Percentiles rank a stretch among this genome's conserved stretches.
These are phyloP conservation scores for Plasmodium sp. DNA, from an alignment of 169 alveolate genomes.

Conservation along the genomic window DNA sequence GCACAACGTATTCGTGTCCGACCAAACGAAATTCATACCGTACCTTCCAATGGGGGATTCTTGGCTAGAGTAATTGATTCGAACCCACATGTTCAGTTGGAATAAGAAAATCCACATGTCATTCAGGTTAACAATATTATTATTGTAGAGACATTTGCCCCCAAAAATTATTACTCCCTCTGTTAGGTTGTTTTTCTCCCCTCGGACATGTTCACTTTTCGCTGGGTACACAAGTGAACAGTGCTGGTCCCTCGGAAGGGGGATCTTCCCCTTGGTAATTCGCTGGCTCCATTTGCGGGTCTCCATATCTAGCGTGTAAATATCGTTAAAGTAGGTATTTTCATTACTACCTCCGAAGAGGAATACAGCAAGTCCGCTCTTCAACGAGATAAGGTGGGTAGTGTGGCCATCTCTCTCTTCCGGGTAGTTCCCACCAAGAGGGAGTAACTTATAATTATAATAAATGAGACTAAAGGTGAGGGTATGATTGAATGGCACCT, in stretches of 20 bases:
- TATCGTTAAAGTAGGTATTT: constrained; percentile 85
- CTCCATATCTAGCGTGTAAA: constrained; percentile 87
- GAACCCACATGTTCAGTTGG: constrained; percentile 87
- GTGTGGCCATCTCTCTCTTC: constrained; percentile 89
- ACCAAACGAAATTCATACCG: constrained; percentile 91
- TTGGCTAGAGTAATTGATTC: constrained; percentile 85
- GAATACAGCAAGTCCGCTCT: constrained; percentile 82
- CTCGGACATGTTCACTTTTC: constrained; percentile 85
- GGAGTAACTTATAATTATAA: constrained; percentile 85
- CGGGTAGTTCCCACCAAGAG: constrained; percentile 87
- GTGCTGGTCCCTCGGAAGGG: constrained; percentile 90
- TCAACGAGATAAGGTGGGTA: constrained; percentile 84
- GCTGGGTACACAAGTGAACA: constrained; percentile 89
- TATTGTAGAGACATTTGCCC: constrained; percentile 77
- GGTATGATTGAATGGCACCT: constrained; percentile 83
- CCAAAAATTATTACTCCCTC: constrained; percentile 75
- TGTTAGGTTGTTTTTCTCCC: constrained; percentile 72
- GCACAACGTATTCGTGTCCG: constrained; percentile 88
- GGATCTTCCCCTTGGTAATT: constrained; percentile 81
- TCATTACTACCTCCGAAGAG: constrained; percentile 90
- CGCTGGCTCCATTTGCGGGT: constrained; percentile 82
- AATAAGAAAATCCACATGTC: constrained; percentile 92
- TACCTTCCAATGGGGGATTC: constrained; percentile 89
- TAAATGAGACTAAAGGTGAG: constrained; percentile 86
- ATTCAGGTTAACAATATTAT: constrained; percentile 84